These are phyloP conservation scores for Cornus kousa DNA, from an alignment of 148 eudicot species.

Conservation along the genomic window DNA sequence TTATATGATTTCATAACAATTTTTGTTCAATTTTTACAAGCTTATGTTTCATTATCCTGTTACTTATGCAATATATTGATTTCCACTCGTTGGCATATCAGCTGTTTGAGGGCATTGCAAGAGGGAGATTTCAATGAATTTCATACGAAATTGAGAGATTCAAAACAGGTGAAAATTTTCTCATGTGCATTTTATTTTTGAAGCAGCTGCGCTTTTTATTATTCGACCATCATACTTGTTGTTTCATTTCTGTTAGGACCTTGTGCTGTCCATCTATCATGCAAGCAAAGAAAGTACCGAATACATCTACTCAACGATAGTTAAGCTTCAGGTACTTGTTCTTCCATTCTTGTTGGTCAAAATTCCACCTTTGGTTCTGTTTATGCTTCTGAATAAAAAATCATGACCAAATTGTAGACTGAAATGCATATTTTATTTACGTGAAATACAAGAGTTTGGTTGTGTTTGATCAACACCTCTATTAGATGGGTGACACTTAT, in stretches of 20 bases:
- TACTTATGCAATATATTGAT: neutral
- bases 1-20: too few species aligned
- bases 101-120: conserved; percentile 87
- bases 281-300: conserved; percentile 92
- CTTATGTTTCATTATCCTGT: neutral
- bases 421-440: neutral
- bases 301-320: conserved; percentile 69
- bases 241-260: conserved; percentile 48
- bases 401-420: neutral
- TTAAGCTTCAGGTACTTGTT: conserved; percentile 82
- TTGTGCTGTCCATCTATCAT: conserved; percentile 66
- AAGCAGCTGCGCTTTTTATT: conserved; percentile 4
- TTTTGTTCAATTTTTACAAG: neutral
- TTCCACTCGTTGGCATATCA: conserved; percentile 27
- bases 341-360: neutral
- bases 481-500: neutral
- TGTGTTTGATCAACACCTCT: conserved; percentile 1
- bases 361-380: neutral
- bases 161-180: conserved; percentile 70
- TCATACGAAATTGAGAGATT: conserved; percentile 44
- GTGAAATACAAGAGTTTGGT: neutral
- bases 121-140: conserved; percentile 81
- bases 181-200: neutral
- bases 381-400: neutral
- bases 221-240: conserved; percentile 8